These are phyloP conservation scores for Phytophthora syringae DNA, from an alignment of 352 stramenopile species.

Conservation along the genomic window DNA sequence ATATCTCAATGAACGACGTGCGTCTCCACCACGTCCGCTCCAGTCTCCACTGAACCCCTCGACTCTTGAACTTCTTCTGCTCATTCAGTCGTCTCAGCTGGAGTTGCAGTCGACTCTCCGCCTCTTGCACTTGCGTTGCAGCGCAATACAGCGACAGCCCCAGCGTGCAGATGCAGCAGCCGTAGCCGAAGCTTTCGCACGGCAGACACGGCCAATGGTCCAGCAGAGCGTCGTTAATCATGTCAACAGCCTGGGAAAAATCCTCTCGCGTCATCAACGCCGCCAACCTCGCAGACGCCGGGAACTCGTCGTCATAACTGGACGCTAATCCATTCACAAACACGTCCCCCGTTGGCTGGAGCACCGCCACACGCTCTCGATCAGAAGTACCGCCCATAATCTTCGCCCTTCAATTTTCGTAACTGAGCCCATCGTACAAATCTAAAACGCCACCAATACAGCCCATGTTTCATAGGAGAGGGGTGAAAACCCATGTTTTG, in stretches of 20 bases:
- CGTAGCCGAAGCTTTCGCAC: conserved; percentile 80
- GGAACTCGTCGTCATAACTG: conserved; percentile 80
- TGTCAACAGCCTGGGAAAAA: conserved; percentile 63
- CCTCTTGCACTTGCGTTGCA: conserved; percentile 73
- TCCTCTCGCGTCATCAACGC: conserved; percentile 66
- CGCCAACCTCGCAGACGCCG: conserved; percentile 44
- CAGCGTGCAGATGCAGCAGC: conserved; percentile 84
- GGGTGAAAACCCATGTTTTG: too few species aligned
- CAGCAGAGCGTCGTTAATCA: conserved; percentile 83
- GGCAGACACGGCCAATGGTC: conserved; percentile 89
- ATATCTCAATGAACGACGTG: conserved; percentile 76
- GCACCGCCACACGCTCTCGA: conserved; percentile 47
- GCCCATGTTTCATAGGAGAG: too few species aligned
- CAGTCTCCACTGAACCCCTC: conserved; percentile 70
- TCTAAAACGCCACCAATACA: too few species aligned
- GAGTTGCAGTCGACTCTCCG: conserved; percentile 63
- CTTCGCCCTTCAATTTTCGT: conserved; percentile 2
- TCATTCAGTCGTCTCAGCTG: conserved; percentile 80
- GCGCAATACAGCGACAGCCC: conserved; percentile 86
- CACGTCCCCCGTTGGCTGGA: conserved; percentile 70
- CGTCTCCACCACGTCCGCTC: conserved; percentile 75
- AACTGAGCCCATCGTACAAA: conserved; percentile 12
- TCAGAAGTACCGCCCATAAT: conserved; percentile 16
- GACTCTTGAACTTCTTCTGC: conserved; percentile 61
- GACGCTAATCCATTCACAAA: conserved; percentile 84